Percentiles rank a stretch among this genome's conserved stretches.
These are phyloP conservation scores for Curvularia spicifera DNA, from an alignment of 2,329 filamentous ascomycete species.

Conservation along the genomic window DNA sequence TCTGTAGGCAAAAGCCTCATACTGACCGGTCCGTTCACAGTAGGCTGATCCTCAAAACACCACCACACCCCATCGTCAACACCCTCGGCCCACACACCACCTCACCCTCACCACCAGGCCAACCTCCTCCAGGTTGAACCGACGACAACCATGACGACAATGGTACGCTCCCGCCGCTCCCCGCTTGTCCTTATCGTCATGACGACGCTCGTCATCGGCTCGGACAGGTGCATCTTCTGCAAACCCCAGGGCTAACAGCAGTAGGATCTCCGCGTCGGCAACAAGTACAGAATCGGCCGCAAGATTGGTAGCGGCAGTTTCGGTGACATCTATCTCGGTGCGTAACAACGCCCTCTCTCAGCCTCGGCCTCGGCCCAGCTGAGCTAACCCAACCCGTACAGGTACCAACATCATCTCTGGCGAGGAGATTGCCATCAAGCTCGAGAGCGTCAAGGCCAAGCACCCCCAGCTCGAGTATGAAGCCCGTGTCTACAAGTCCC, in stretches of 20 bases:
- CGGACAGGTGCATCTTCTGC: slow-evolving; percentile 21
- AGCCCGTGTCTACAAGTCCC: slow-evolving; percentile 86
- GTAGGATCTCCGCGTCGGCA: slow-evolving; percentile 97
- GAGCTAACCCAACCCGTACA: slow-evolving; percentile 43
- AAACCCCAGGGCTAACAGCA: slow-evolving; percentile 33
- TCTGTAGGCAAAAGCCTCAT: slow-evolving; percentile 49
- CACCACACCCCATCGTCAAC: slow-evolving; percentile 29
- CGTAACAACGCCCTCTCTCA: slow-evolving; percentile 31
- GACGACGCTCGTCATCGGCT: not conserved
- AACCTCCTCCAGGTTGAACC: slow-evolving; percentile 45
- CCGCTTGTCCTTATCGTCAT: slow-evolving; percentile 39
- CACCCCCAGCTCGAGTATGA: slow-evolving; percentile 99
- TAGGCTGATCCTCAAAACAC: slow-evolving; percentile 48
- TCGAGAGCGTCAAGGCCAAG: slow-evolving; percentile 99
- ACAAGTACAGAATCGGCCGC: slow-evolving; percentile 98
- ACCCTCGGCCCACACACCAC: slow-evolving; percentile 26
- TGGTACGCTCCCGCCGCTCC: slow-evolving; percentile 56
- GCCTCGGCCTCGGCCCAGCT: not conserved
- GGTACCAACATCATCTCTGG: slow-evolving; percentile 99
- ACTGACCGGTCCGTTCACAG: slow-evolving; percentile 49
- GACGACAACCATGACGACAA: slow-evolving; percentile 64
- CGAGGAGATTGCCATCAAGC: slow-evolving; percentile 99
- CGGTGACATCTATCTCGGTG: slow-evolving; percentile 94
- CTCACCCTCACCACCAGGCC: slow-evolving; percentile 33
- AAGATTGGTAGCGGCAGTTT: slow-evolving; percentile 99